Evolutionary conservation across 1,284 basidiomycete species (phyloP).

Genomic region (Marasmius fiardii): DNA sequence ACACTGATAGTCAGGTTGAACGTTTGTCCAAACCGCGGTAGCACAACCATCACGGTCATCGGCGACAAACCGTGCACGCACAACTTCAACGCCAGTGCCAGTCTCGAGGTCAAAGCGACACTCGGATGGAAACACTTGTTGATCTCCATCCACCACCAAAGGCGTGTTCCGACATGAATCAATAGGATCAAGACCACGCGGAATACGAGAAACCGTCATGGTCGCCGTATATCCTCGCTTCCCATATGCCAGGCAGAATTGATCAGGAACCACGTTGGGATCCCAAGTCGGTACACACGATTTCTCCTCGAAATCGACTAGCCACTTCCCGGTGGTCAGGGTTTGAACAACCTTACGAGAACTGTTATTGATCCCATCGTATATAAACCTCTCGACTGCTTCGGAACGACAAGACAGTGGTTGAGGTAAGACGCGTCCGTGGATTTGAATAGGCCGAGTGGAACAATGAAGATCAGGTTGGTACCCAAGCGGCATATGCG

Average conservation of each 20-base stretch:
- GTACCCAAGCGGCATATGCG: background rate
- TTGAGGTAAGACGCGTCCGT: background rate
- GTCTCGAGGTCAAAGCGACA: background rate
- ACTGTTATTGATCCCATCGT: background rate
- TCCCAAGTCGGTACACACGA: background rate
- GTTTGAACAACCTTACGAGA: background rate
- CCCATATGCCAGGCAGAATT: background rate
- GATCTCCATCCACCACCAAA: background rate
- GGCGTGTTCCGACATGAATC: background rate
- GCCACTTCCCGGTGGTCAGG: constrained; percentile 15
- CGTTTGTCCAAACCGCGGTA: background rate
- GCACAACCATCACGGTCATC: background rate
- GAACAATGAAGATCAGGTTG: background rate
- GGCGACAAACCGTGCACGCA: background rate
- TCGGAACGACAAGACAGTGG: constrained; percentile 5
- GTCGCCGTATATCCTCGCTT: background rate
- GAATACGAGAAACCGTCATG: background rate
- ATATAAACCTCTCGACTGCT: background rate
- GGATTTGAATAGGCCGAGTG: background rate
- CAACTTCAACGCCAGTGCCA: background rate
- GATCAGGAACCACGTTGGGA: background rate
- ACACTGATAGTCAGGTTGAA: background rate
- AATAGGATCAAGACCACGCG: background rate
- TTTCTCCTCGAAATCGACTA: constrained; percentile 22
- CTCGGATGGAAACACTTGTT: background rate